Evolutionary conservation across 1,139 yeast genomes (phyloP).

Genomic region (Geotrichum phurueaensis): DNA sequence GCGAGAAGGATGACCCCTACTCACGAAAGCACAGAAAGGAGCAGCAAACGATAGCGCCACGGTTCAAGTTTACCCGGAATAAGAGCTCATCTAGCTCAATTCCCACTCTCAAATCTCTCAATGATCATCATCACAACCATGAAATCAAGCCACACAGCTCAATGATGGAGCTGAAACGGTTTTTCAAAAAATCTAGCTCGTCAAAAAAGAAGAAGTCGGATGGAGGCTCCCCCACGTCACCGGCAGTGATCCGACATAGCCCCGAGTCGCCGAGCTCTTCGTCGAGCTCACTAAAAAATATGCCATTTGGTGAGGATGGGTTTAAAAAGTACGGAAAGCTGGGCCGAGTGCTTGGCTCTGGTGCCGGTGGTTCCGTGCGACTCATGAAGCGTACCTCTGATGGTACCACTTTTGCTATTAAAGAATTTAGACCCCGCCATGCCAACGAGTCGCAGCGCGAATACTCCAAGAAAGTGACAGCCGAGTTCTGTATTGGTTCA

Average conservation of each 20-base stretch:
- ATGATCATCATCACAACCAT: conserved; percentile 13
- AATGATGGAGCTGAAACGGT: conserved; percentile 38
- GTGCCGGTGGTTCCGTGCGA: conserved; percentile 97
- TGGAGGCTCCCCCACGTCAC: background rate
- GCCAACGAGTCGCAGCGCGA: conserved; percentile 81
- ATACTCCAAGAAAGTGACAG: conserved; percentile 90
- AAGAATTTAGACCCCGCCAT: conserved; percentile 85
- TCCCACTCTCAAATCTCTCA: conserved; percentile 7
- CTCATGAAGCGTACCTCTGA: conserved; percentile 77
- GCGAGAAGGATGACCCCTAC: conserved; percentile 34
- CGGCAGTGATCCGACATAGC: conserved; percentile 13
- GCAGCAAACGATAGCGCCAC: conserved; percentile 31
- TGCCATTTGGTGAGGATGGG: conserved; percentile 40
- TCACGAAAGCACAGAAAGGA: conserved; percentile 33
- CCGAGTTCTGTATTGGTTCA: conserved; percentile 95
- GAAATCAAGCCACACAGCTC: conserved; percentile 31
- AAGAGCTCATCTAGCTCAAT: conserved; percentile 10
- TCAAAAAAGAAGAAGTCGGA: background rate
- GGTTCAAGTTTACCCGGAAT: conserved; percentile 33
- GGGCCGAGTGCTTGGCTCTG: conserved; percentile 88
- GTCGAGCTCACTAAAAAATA: conserved; percentile 22
- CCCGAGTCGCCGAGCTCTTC: conserved; percentile 20
- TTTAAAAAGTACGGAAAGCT: conserved; percentile 78
- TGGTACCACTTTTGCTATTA: conserved; percentile 85
- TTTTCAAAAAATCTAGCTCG: conserved; percentile 29